These are phyloP conservation scores for Chlorella sp. DNA, from an alignment of 139 green algal species.

Conservation along the genomic window DNA sequence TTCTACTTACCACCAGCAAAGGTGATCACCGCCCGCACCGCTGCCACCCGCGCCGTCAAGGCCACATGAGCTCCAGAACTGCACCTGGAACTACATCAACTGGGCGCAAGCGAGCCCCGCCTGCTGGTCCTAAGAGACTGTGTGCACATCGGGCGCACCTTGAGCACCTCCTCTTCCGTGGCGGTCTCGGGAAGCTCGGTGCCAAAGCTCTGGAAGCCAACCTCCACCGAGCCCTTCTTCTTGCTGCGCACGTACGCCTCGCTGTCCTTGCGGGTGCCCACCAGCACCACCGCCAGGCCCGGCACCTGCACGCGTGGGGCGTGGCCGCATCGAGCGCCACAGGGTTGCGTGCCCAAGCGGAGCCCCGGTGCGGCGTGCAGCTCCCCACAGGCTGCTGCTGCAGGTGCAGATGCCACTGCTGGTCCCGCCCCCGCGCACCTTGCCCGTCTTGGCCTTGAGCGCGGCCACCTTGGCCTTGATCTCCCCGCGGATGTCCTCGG, in stretches of 20 bases:
- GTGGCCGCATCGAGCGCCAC: no score
- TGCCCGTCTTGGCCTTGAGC: slow-evolving; percentile 53
- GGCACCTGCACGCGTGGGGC: no score
- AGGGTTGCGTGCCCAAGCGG: no score
- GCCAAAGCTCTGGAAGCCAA: slow-evolving; percentile 45
- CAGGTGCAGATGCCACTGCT: no score
- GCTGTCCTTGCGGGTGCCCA: slow-evolving; percentile 87
- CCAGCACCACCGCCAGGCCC: slow-evolving; percentile 78
- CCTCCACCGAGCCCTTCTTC: slow-evolving; percentile 76
- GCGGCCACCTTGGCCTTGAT: slow-evolving; percentile 60
- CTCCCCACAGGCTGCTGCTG: no score
- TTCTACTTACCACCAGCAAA: no score
- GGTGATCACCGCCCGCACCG: no score
- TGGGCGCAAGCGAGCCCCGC: no score
- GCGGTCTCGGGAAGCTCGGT: slow-evolving; percentile 45
- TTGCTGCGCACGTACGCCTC: slow-evolving; percentile 93
- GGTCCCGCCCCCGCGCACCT: slow-evolving; percentile 7
- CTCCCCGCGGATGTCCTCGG: slow-evolving; percentile 74
- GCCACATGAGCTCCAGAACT: not conserved
- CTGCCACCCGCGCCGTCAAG: no score
- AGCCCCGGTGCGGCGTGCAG: no score
- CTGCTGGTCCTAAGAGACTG: not conserved
- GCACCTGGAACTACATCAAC: no score
- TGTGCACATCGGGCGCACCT: slow-evolving; percentile 14
- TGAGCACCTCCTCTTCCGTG: slow-evolving; percentile 44